Conservation (phyloP, 768 basidiomycete species). For the Calocybe indica region DNA sequence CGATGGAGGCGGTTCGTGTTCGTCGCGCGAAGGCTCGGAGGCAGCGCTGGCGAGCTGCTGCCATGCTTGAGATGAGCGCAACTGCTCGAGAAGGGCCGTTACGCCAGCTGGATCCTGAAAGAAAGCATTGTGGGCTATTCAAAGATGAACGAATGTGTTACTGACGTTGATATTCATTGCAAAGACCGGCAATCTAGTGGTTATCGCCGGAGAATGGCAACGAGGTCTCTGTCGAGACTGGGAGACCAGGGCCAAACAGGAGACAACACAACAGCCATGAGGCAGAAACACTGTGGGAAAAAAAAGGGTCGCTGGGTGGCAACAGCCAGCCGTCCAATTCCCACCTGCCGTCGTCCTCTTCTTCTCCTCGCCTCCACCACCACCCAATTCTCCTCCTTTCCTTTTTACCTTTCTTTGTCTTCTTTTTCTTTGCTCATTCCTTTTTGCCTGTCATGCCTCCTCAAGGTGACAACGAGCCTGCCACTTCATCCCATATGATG, state of each 20-base stretch:
- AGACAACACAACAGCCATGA: constrained; percentile 19
- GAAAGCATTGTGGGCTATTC: not conserved
- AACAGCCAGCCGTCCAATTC: constrained; percentile 34
- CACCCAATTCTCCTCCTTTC: constrained; percentile 15
- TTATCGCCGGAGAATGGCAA: not conserved
- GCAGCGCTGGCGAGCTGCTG: constrained; percentile 32
- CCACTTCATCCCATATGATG: constrained; percentile 91
- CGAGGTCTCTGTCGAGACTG: not conserved
- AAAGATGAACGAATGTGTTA: not conserved
- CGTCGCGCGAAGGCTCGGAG: not conserved
- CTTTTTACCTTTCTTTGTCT: constrained; percentile 33
- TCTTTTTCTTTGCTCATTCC: constrained; percentile 32
- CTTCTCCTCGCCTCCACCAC: constrained; percentile 17
- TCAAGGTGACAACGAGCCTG: constrained; percentile 36
- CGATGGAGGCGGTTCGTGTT: not conserved
- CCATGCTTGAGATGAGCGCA: constrained; percentile 67
- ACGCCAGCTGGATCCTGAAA: constrained; percentile 60
- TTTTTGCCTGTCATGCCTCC: constrained; percentile 29
- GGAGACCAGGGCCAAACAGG: constrained; percentile 22
- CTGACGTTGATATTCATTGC: not conserved
- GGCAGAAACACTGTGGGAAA: constrained; percentile 35
- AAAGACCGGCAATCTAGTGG: not conserved
- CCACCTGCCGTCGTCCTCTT: constrained; percentile 25
- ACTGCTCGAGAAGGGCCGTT: constrained; percentile 64
- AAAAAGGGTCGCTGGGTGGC: constrained; percentile 28